Evolutionary conservation across 108 stramenopile genomes (phyloP).

Genomic region (Discostella stelligeroides): DNA sequence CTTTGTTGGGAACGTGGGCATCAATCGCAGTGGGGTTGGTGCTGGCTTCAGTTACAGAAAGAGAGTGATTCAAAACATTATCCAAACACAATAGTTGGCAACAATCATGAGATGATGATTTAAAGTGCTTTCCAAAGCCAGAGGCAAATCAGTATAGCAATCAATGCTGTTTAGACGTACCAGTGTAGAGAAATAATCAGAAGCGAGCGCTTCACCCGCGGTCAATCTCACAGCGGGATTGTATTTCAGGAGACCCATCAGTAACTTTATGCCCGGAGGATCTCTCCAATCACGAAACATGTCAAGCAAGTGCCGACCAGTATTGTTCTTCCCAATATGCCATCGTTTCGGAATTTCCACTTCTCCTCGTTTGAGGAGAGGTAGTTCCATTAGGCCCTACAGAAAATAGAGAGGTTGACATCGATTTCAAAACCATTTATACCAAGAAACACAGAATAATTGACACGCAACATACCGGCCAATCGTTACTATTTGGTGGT

Average conservation of each 20-base stretch:
- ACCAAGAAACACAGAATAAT: neutral
- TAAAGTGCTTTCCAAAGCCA: neutral
- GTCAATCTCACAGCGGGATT: conserved; percentile 57
- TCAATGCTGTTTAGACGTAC: neutral
- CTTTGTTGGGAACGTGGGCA: conserved; percentile 52
- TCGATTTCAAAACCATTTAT: neutral
- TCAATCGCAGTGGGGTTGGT: conserved; percentile 42
- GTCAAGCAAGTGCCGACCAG: conserved; percentile 31
- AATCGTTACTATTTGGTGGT: conserved; percentile 44
- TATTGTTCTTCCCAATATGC: conserved; percentile 26
- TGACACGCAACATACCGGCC: conserved; percentile 36
- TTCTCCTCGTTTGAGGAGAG: conserved; percentile 35
- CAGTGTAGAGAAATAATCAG: conserved; percentile 51
- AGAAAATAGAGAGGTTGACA: conserved; percentile 44
- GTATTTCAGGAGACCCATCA: conserved; percentile 59
- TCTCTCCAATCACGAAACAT: conserved; percentile 39
- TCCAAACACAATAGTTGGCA: too few species aligned
- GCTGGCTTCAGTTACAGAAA: conserved; percentile 19
- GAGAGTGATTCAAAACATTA: too few species aligned
- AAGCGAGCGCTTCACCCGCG: conserved; percentile 56
- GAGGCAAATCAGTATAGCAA: neutral
- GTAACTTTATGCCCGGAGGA: conserved; percentile 51
- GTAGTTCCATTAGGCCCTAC: conserved; percentile 39
- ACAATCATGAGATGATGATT: neutral
- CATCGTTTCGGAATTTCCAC: conserved; percentile 48